Base-by-base conservation (phyloP, 2,329 filamentous ascomycete species). In the Drechslerella dactyloides region DNA sequence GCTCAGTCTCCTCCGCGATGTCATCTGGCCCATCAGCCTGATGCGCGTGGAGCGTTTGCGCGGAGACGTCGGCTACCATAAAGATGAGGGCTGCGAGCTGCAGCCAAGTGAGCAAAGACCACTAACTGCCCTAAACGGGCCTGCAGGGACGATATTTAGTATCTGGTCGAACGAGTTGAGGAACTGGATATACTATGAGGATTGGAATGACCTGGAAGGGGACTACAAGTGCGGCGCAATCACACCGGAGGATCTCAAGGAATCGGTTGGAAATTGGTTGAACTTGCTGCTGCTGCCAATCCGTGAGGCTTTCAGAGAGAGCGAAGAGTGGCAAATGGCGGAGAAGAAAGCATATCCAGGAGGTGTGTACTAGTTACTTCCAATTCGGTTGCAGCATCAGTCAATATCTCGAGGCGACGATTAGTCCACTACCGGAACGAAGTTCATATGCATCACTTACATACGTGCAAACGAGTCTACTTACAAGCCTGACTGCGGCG, bases 21-120 rank as follows among this genome's bases (percentile, higher is more conserved):
- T 70, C 10, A 70, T 70, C 4, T 70, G 66, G 66, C 66, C 66
- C n/a, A 64, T 70, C 24, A 56, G 59, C n/a, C 46, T 64, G 52
- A 42, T 64, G 40, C 24, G 52, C 6, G 19, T 64, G 15, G 66
- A 70, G 48, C 53, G 66, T 1, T n/a, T 37, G 24, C 15, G 23
- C 5, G 54, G 59, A 10, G 19, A 30, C 1, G 40, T 70, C 15
- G 66, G 66, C 1, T 70, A 52, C 23, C 63, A 70, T 30, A 1
- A 54, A 4, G 42, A 13, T 8, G 65, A 69, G 21, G 57, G 57
- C 2, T 15, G 11, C 6, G 40, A 48, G 19, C 4, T 54, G 13
- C 37, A 44, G 8, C 10, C 11, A n/a, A 10, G 27, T 21, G 19
- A 13, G 0, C 52, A 58, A 19, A 15, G 11, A 17, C 35, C 65